Base-by-base conservation (phyloP, 2,329 filamentous ascomycete species). In the Taxawa tesnikishii region DNA sequence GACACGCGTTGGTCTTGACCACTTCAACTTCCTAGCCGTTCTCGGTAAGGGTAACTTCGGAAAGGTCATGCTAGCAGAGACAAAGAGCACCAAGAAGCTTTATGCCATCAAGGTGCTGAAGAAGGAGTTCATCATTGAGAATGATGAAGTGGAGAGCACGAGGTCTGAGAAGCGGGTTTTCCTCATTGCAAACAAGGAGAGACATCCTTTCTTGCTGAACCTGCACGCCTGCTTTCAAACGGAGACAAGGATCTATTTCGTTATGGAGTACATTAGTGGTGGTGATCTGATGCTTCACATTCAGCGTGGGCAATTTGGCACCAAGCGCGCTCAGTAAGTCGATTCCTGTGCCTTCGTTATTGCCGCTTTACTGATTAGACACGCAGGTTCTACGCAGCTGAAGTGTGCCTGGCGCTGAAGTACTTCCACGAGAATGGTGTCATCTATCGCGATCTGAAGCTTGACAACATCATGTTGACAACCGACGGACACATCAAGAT, bases 341-440 rank as follows among this genome's bases (percentile, higher is more conserved):
- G 24, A 26, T 4, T 28, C 23, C 26, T 10, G 18, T 9, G 40
- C 18, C 41, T 9, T 16, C 5, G 9, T 13, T 10, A 11, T 21
- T 5, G 10, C 7, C 18, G 2, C 8, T 14, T 15, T 12, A 19
- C 46, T 50, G 40, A 52, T 38, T 34, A 14, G 33, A 16, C 17
- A 17, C 26, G 18, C 46, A 85, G 81, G 46, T 98, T 98, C 58
- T 98, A 98, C 53, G 92, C 90, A 29, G 85, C 88, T 9, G 90
- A 98, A 57, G 92, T 98, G 33, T 94, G 90, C 65, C 61, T 98
- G 53, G 90, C 90, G 11, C 67, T 98, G 48, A 98, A 98, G 59
- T 98, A 98, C 58, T 96, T 98, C 70, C 90, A 98, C 52, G 90
- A 98, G 58, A 96, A 98, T 55, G 90, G 90, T 34, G 90, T 98